phyloP scores from a whole-genome alignment of 1,284 basidiomycete species.

The Fomitiporia mediterranea region DNA sequence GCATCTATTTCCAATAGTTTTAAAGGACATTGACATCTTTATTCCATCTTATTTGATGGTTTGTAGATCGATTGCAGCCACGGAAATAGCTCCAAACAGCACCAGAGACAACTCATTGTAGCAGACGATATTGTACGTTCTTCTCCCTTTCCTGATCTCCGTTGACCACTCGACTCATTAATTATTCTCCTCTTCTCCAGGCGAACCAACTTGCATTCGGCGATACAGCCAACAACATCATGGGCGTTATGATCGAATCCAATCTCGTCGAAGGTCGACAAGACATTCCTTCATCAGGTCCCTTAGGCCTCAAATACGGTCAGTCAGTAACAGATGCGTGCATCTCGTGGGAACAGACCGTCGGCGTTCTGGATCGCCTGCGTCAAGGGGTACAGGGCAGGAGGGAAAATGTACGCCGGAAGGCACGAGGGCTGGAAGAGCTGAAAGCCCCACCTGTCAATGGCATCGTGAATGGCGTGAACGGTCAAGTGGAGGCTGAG shows the following conservation, averaged over 20 bases:
- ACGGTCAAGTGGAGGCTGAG: not conserved
- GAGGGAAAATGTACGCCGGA: constrained; percentile 44
- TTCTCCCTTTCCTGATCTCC: not conserved
- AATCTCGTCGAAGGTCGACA: constrained; percentile 90
- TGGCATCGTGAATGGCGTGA: not conserved
- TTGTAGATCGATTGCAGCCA: constrained; percentile 92
- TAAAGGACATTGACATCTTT: too few species aligned
- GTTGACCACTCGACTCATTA: too few species aligned
- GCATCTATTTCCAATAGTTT: not conserved
- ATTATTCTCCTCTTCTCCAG: constrained; percentile 37
- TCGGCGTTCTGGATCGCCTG: constrained; percentile 75
- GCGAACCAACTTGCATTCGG: constrained; percentile 65
- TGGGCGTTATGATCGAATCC: constrained; percentile 98
- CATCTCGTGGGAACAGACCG: constrained; percentile 84
- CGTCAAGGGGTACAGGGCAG: constrained; percentile 77
- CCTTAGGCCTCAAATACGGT: constrained; percentile 78
- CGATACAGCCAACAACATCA: constrained; percentile 73
- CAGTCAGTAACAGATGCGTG: constrained; percentile 90
- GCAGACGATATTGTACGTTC: constrained; percentile 73
- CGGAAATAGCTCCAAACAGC: constrained; percentile 88
- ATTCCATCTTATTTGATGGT: not conserved
- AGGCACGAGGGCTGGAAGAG: constrained; percentile 27
- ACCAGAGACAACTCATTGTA: constrained; percentile 79
- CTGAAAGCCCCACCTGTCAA: constrained; percentile 2
- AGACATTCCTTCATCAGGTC: constrained; percentile 77